A percentile compares a stretch with the other conserved stretches of the same genome.
Conservation (phyloP, 2,329 filamentous ascomycete genomes). For the Pseudogymnoascus sp. region DNA sequence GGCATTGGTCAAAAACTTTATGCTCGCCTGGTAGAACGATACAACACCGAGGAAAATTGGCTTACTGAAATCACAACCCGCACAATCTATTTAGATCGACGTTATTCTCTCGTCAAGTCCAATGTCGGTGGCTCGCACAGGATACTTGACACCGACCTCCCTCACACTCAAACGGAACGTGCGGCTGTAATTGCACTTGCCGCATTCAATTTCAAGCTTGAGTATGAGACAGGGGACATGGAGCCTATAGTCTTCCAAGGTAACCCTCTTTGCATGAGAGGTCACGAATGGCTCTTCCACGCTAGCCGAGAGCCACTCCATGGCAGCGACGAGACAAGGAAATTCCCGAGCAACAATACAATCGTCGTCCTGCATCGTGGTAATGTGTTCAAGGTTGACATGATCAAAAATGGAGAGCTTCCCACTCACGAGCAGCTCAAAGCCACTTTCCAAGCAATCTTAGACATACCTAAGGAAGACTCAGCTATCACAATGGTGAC, state of each 20-base stretch:
- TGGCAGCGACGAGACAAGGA: conserved; percentile 18
- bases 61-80: not conserved
- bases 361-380: conserved; percentile 21
- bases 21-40: conserved; percentile 10
- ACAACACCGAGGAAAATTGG: conserved; percentile 9
- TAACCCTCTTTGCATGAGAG: conserved; percentile 19
- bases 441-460: conserved; percentile 19
- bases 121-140: conserved; percentile 7
- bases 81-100: conserved; percentile 5
- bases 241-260: conserved; percentile 16
- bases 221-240: conserved; percentile 17
- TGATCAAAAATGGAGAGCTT: conserved; percentile 12
- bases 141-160: conserved; percentile 8
- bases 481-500: conserved; percentile 20
- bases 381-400: conserved; percentile 23
- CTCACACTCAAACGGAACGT: conserved; percentile 23
- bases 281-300: conserved; percentile 26
- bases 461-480: conserved; percentile 13
- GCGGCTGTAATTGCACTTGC: conserved; percentile 22
- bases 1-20: conserved; percentile 13
- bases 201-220: conserved; percentile 21
- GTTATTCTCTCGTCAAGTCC: conserved; percentile 6
- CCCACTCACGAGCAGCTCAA: conserved; percentile 14
- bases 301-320: conserved; percentile 20
- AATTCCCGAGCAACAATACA: conserved; percentile 23